Evolutionary conservation across 1,284 basidiomycete species (phyloP).

Genomic region (Trichosporon sp.): DNA sequence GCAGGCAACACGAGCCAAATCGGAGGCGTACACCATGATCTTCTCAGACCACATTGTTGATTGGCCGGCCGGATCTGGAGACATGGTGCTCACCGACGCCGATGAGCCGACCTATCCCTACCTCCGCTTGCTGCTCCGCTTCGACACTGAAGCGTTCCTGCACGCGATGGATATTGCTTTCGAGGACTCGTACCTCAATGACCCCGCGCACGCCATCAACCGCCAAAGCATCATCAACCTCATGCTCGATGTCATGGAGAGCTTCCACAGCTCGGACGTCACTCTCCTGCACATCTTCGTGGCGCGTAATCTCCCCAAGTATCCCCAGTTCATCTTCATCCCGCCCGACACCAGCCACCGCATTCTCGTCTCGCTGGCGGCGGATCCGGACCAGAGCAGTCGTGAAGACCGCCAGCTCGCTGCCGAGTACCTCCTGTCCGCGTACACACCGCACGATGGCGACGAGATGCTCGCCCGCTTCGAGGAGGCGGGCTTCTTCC

Average conservation of each 20-base stretch:
- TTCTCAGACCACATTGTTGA: conserved; percentile 78
- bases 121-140: conserved; percentile 76
- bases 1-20: conserved; percentile 69
- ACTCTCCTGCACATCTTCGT: conserved; percentile 94
- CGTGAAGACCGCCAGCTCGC: conserved; percentile 93
- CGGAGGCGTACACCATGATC: conserved; percentile 74
- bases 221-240: conserved; percentile 84
- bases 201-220: conserved; percentile 64
- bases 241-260: conserved; percentile 70
- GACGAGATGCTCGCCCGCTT: conserved; percentile 72
- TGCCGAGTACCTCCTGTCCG: conserved; percentile 90
- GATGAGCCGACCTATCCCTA: conserved; percentile 84
- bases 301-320: conserved; percentile 94
- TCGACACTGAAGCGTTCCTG: conserved; percentile 92
- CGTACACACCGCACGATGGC: conserved; percentile 79
- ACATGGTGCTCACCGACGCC: conserved; percentile 49
- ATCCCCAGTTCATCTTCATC: conserved; percentile 82
- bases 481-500: conserved; percentile 81
- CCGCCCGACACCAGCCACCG: conserved; percentile 69
- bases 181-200: conserved; percentile 88
- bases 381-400: conserved; percentile 71
- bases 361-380: conserved; percentile 76
- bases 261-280: conserved; percentile 65
- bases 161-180: conserved; percentile 93
- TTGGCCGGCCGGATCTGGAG: conserved; percentile 64